A percentile compares a stretch with the other conserved stretches of the same genome.
phyloP scores from a whole-genome alignment of 352 stramenopile genomes.

The Globisporangium iwayamae region DNA sequence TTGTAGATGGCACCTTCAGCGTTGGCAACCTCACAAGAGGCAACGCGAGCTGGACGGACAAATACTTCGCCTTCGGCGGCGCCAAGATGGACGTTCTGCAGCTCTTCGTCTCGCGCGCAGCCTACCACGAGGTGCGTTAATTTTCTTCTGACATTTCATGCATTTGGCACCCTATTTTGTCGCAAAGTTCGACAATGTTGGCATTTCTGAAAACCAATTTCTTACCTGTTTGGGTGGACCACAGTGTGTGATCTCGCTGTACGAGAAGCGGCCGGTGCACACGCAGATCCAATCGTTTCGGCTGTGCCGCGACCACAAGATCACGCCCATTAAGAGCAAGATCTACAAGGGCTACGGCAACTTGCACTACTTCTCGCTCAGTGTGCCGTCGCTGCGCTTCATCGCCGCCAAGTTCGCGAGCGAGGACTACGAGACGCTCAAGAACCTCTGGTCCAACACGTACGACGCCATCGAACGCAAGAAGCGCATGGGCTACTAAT shows the following conservation, averaged over 20 bases:
- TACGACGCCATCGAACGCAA: slow-evolving; percentile 82
- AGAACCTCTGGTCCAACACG: slow-evolving; percentile 78
- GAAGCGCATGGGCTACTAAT: slow-evolving; percentile 58
- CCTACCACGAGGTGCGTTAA: slow-evolving; percentile 65
- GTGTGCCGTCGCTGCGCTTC: slow-evolving; percentile 76
- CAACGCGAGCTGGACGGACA: slow-evolving; percentile 70
- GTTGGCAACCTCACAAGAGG: slow-evolving; percentile 75
- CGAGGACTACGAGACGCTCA: slow-evolving; percentile 78
- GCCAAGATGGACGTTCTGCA: slow-evolving; percentile 82
- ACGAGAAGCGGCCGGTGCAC: slow-evolving; percentile 78
- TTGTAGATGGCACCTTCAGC: slow-evolving; percentile 78
- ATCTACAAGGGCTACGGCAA: slow-evolving; percentile 88
- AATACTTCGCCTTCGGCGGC: slow-evolving; percentile 81
- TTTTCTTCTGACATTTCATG: not conserved
- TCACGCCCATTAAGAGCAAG: slow-evolving; percentile 83
- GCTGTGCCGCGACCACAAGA: slow-evolving; percentile 79
- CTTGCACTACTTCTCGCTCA: slow-evolving; percentile 82
- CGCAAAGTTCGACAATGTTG: not conserved
- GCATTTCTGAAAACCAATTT: not conserved
- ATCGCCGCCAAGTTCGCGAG: slow-evolving; percentile 82
- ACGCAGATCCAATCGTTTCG: slow-evolving; percentile 85
- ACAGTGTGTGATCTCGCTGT: slow-evolving; percentile 79
- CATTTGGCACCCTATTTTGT: not conserved
- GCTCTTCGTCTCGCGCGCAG: slow-evolving; percentile 78
- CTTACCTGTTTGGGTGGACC: not conserved